phyloP scores from a whole-genome alignment of 331 rosid species.

The Acacia concinna region DNA sequence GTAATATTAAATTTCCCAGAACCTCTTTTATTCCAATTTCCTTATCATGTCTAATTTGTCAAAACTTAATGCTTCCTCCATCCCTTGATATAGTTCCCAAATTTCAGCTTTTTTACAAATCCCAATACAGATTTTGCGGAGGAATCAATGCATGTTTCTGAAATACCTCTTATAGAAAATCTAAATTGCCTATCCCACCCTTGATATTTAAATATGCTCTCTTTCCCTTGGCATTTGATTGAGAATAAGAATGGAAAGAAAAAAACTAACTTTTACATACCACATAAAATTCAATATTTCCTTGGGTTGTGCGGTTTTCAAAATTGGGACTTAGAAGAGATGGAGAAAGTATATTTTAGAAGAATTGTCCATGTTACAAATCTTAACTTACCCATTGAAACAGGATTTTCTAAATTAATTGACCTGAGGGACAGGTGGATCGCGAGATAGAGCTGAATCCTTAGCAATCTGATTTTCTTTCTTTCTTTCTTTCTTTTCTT shows the following conservation, averaged over 20 bases:
- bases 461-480: background rate
- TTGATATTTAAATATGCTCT: background rate
- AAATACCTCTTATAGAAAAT: background rate
- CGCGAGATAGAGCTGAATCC: conserved; percentile 5
- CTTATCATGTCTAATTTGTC: conserved; percentile 2
- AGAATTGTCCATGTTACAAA: background rate
- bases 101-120: too few relatives aligned
- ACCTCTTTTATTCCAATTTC: background rate
- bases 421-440: background rate
- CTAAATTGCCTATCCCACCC: background rate
- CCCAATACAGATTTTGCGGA: too few relatives aligned
- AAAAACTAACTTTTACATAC: too few relatives aligned
- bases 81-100: background rate
- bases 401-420: conserved; percentile 3
- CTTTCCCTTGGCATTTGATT: background rate
- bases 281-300: too few relatives aligned
- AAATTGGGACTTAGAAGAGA: too few relatives aligned
- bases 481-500: too few relatives aligned
- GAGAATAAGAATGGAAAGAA: too few relatives aligned
- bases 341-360: background rate
- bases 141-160: background rate
- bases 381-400: conserved; percentile 3
- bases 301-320: too few relatives aligned
- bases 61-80: background rate
- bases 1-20: conserved; percentile 47